Base-by-base conservation (phyloP, 306 rosid genomes). In the Erythrophleum fordii region DNA sequence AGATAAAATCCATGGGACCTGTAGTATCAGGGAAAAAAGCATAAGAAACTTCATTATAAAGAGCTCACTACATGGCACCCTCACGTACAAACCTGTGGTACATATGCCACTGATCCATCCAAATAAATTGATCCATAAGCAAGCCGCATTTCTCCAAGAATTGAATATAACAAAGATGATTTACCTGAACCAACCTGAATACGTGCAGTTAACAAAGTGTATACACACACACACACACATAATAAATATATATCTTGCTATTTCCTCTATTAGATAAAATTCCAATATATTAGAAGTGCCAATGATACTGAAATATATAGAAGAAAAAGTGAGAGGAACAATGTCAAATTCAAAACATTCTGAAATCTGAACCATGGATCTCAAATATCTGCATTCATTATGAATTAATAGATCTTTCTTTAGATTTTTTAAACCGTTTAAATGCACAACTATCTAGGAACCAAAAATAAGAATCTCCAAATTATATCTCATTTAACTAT, bases 101-200 rank as follows among this genome's bases (percentile, higher is more conserved):
- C 99, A 82, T 89, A 95, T 62, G 97, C 92, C 66, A 91, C 48
- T 44, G 94, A 91, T 76, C 95, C 92, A 23, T 83, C 49, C 23
- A 89, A 87, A 75, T 64, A 81, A 48, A 93, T 66, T 77, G 87
- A 92, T 81, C 99, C 99, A 81, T 69, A 83, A 44, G 83, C 86
- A 71, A 89, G 90, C 68, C 39, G 83, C 91, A 85, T 89, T 84
- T 95, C 99, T 81, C 94, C 91, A 71, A 95, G 89, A 80, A 95
- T 83, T 65, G 97, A 90, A 90, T 87, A 86, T 73, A 94, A 64
- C 69, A 94, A 73, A 77, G 97, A 95, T 72, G 99, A 93, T 86
- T 95, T 95, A 60, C 99, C 97, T 22, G 99, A 95, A 77, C 99
- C 99, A 89, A 95, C 97, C 99, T 95, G 91, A 87, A 76, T 77